Evolutionary conservation across 495 filamentous ascomycete species (phyloP).

Genomic region (Trichoderma parareesei): DNA sequence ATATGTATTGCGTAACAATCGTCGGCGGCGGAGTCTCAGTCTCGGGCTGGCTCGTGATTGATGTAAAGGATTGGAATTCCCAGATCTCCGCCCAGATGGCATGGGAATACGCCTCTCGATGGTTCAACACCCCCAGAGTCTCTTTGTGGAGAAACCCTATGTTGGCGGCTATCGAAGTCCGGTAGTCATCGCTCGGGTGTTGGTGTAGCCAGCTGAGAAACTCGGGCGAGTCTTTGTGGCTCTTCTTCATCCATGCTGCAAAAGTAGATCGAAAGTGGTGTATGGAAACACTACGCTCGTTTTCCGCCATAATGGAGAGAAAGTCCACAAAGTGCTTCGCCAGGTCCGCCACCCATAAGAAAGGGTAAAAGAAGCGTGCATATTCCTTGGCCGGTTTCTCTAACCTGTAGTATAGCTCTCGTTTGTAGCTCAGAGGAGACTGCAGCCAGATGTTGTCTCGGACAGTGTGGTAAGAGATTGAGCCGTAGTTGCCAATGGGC

Average conservation of each 20-base stretch:
- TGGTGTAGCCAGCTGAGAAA: conserved; percentile 44
- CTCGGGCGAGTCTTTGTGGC: conserved; percentile 26
- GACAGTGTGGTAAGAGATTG: conserved; percentile 32
- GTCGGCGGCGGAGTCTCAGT: conserved; percentile 30
- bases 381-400: conserved; percentile 49
- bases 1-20: conserved; percentile 59
- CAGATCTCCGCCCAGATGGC: conserved; percentile 37
- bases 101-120: conserved; percentile 22
- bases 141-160: conserved; percentile 58
- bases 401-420: conserved; percentile 54
- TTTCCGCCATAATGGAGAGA: conserved; percentile 25
- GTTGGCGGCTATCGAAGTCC: conserved; percentile 45
- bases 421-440: conserved; percentile 28
- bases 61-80: not conserved
- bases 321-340: conserved; percentile 63
- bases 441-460: conserved; percentile 53
- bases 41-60: conserved; percentile 15
- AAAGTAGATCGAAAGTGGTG: conserved; percentile 48
- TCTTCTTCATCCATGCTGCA: conserved; percentile 38
- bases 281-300: conserved; percentile 32
- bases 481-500: conserved; percentile 59
- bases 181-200: conserved; percentile 47
- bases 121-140: conserved; percentile 29
- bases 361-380: conserved; percentile 46
- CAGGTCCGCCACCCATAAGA: conserved; percentile 59